These are phyloP conservation scores for Plenodomus lindquistii DNA, from an alignment of 2,329 filamentous ascomycete genomes.

Conservation along the genomic window DNA sequence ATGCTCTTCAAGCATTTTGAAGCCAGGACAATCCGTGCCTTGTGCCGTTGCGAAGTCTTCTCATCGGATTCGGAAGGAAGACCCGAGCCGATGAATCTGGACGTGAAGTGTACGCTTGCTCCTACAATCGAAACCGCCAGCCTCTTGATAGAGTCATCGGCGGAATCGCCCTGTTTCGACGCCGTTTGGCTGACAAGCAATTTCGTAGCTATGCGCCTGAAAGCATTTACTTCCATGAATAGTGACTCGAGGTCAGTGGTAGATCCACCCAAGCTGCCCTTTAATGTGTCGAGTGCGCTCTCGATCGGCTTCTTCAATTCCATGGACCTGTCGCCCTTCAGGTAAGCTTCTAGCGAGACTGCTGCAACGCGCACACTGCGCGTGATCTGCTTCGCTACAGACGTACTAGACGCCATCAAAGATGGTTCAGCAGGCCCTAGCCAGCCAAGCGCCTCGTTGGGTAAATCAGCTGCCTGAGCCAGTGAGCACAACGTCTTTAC, in stretches of 20 bases:
- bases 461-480: slow-evolving; percentile 38
- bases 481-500: slow-evolving; percentile 35
- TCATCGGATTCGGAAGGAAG: slow-evolving; percentile 18
- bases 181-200: slow-evolving; percentile 21
- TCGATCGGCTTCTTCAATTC: slow-evolving; percentile 22
- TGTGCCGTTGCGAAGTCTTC: slow-evolving; percentile 19
- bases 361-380: slow-evolving; percentile 33
- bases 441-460: slow-evolving; percentile 42
- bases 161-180: neutral
- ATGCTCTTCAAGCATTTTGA: slow-evolving; percentile 38
- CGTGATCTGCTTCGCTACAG: slow-evolving; percentile 30
- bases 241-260: slow-evolving; percentile 39
- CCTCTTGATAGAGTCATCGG: slow-evolving; percentile 7
- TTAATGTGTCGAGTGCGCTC: slow-evolving; percentile 30
- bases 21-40: slow-evolving; percentile 27
- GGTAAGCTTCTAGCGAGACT: slow-evolving; percentile 33
- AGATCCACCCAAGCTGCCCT: slow-evolving; percentile 37
- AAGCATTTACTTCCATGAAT: slow-evolving; percentile 39
- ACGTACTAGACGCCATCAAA: slow-evolving; percentile 11
- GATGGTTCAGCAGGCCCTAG: slow-evolving; percentile 20
- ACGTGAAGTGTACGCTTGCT: slow-evolving; percentile 37
- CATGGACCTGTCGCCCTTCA: slow-evolving; percentile 20
- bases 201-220: slow-evolving; percentile 38
- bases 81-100: slow-evolving; percentile 34
- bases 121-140: slow-evolving; percentile 30